Percentiles rank a stretch among this genome's conserved stretches.
phyloP scores from a whole-genome alignment of 2,329 filamentous ascomycete species.

The Fusarium sp. region DNA sequence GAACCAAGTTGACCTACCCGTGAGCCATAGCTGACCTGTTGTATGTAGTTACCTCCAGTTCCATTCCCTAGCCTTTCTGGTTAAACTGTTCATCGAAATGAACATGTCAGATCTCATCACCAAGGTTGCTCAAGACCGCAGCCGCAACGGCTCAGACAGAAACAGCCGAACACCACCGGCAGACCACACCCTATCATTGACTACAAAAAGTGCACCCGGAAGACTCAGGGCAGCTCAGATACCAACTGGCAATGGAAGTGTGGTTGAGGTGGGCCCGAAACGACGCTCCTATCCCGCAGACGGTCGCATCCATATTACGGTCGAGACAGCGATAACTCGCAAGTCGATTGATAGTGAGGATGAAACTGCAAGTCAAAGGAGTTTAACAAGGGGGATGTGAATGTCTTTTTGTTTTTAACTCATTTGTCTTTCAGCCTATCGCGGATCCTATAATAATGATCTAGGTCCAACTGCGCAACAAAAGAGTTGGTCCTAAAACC shows the following conservation, averaged over 20 bases:
- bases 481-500: not conserved
- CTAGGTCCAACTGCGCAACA: not conserved
- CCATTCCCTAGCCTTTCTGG: not conserved
- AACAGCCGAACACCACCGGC: not conserved
- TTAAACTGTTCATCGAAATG: conserved; percentile 1
- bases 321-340: not conserved
- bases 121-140: not conserved
- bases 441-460: not conserved
- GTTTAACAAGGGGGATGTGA: not conserved
- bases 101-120: not conserved
- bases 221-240: not conserved
- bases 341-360: not conserved
- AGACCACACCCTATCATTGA: not conserved
- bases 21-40: not conserved
- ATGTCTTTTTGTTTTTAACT: not conserved
- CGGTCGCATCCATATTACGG: not conserved
- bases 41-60: not conserved
- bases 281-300: not conserved
- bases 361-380: not conserved
- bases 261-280: not conserved
- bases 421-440: not conserved
- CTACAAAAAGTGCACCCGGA: not conserved
- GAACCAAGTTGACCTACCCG: not conserved
- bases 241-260: not conserved
- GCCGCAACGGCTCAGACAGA: not conserved